phyloP scores from a whole-genome alignment of 2,329 filamentous ascomycete species.

The Beauveria pseudobassiana region DNA sequence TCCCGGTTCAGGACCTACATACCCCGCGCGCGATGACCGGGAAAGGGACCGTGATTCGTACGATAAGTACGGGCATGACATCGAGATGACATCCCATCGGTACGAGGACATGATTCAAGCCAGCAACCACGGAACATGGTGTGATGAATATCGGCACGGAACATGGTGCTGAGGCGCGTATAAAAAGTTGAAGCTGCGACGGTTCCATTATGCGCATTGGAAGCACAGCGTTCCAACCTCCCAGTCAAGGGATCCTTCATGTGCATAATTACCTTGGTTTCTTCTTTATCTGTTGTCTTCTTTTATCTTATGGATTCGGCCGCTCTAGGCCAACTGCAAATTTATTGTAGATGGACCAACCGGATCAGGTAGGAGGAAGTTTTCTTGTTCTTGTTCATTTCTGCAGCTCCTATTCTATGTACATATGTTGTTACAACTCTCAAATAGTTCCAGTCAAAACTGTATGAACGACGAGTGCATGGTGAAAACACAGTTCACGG shows the following conservation, averaged over 20 bases:
- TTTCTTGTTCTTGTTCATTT: not conserved
- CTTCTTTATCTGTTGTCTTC: not conserved
- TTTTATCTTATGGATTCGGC: not conserved
- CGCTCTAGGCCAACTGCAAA: not conserved
- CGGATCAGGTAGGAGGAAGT: conserved; percentile 11
- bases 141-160: conserved; percentile 13
- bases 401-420: conserved; percentile 21
- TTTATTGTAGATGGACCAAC: conserved; percentile 11
- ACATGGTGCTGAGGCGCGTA: not conserved
- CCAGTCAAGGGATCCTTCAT: not conserved
- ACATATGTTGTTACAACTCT: conserved; percentile 20
- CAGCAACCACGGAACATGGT: conserved; percentile 40
- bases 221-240: not conserved
- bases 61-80: conserved; percentile 31
- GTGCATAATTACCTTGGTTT: not conserved
- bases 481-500: not conserved
- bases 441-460: not conserved
- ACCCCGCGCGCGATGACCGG: conserved; percentile 26
- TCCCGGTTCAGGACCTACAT: conserved; percentile 36
- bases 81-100: conserved; percentile 44
- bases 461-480: conserved; percentile 13
- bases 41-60: conserved; percentile 19
- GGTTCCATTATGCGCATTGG: not conserved
- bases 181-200: not conserved
- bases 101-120: conserved; percentile 52